Evolutionary conservation across 75 land plant species (phyloP).

Genomic region (Pinus tabuliformis): DNA sequence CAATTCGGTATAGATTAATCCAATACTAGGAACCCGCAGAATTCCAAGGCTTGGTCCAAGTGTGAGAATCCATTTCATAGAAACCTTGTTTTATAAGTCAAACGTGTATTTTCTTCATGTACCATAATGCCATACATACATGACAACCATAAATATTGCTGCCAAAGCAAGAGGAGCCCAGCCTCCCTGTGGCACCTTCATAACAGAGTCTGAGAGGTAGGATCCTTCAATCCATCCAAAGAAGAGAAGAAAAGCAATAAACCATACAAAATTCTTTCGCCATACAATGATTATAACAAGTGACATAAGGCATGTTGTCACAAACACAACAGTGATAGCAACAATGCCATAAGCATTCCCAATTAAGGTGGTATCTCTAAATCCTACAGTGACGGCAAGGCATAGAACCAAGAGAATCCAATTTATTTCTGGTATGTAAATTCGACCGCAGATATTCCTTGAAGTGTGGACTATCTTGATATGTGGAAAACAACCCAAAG

Average conservation of each 20-base stretch:
- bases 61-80: slow-evolving; percentile 46
- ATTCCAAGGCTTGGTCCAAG: slow-evolving; percentile 51
- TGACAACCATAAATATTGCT: slow-evolving; percentile 32
- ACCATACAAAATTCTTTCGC: slow-evolving; percentile 38
- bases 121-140: slow-evolving; percentile 54
- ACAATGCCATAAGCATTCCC: slow-evolving; percentile 91
- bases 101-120: slow-evolving; percentile 55
- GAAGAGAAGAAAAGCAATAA: slow-evolving; percentile 49
- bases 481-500: slow-evolving; percentile 78
- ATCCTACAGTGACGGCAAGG: slow-evolving; percentile 60
- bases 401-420: slow-evolving; percentile 82
- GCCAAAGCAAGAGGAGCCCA: slow-evolving; percentile 53
- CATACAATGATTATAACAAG: slow-evolving; percentile 78
- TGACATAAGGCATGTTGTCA: slow-evolving; percentile 79
- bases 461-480: slow-evolving; percentile 83
- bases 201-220: slow-evolving; percentile 40
- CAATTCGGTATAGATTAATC: slow-evolving; percentile 51
- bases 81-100: slow-evolving; percentile 57
- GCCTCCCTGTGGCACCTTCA: slow-evolving; percentile 47
- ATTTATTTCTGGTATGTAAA: slow-evolving; percentile 84
- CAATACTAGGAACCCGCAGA: slow-evolving; percentile 56
- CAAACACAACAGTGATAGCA: slow-evolving; percentile 74
- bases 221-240: slow-evolving; percentile 39
- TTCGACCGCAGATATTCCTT: slow-evolving; percentile 66
- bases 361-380: slow-evolving; percentile 64